Evolutionary conservation across 2,329 filamentous ascomycete species (phyloP).

Genomic region (Aspergillus sp.): DNA sequence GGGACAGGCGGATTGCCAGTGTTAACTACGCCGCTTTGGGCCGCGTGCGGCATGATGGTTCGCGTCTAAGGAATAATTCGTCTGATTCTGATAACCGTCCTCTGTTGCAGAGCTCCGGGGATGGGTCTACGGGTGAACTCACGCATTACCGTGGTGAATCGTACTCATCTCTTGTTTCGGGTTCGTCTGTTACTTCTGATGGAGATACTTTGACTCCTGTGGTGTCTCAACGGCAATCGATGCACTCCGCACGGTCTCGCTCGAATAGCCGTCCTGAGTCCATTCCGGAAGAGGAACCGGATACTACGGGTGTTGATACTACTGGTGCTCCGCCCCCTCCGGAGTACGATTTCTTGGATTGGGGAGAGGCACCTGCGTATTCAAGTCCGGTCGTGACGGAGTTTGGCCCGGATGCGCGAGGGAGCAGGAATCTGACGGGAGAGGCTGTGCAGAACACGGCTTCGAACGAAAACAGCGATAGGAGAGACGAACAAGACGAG

Average conservation of each 20-base stretch:
- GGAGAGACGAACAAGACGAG: not conserved
- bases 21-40: slow-evolving; percentile 44
- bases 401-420: not conserved
- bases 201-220: slow-evolving; percentile 19
- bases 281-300: not conserved
- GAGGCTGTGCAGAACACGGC: not conserved
- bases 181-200: slow-evolving; percentile 24
- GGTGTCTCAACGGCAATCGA: slow-evolving; percentile 21
- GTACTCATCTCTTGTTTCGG: slow-evolving; percentile 30
- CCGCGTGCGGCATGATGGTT: slow-evolving; percentile 44
- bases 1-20: slow-evolving; percentile 41
- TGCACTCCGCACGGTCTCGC: slow-evolving; percentile 11
- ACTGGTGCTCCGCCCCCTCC: slow-evolving; percentile 35
- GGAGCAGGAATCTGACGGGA: not conserved
- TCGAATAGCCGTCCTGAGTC: not conserved
- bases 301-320: slow-evolving; percentile 19
- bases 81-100: slow-evolving; percentile 43
- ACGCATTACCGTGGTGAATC: slow-evolving; percentile 27
- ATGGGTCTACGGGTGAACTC: slow-evolving; percentile 17
- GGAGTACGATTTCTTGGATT: slow-evolving; percentile 36
- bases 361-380: slow-evolving; percentile 40
- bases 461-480: not conserved
- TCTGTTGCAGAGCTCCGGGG: slow-evolving; percentile 32
- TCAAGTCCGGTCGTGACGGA: slow-evolving; percentile 19
- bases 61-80: slow-evolving; percentile 41